phyloP scores from a whole-genome alignment of 148 eudicot species.

The Tetragonia tetragonoides region DNA sequence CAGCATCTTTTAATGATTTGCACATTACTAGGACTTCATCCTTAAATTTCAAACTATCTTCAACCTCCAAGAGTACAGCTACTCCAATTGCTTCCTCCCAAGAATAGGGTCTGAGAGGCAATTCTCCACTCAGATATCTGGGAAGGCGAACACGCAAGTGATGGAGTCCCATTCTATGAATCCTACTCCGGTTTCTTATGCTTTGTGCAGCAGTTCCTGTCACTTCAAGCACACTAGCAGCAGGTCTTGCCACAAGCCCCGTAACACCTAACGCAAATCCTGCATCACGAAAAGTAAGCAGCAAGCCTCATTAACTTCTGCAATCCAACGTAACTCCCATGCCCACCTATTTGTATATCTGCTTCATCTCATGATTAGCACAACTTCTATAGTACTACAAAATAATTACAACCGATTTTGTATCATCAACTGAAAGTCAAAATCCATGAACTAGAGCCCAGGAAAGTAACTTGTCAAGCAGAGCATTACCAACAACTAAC shows the following conservation, averaged over 20 bases:
- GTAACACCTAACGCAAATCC: constrained; percentile 94
- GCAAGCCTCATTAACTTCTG: constrained; percentile 1
- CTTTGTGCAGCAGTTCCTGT: constrained; percentile 97
- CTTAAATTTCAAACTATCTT: constrained; percentile 48
- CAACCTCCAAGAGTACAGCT: constrained; percentile 56
- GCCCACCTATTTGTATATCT: not conserved
- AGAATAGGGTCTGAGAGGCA: constrained; percentile 71
- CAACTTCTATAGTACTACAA: not conserved
- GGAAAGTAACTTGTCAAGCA: not conserved
- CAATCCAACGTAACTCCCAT: not conserved
- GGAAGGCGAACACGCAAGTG: constrained; percentile 82
- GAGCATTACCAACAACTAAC: too few relatives aligned
- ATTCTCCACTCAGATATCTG: constrained; percentile 64
- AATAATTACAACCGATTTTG: not conserved
- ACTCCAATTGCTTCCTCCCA: constrained; percentile 95
- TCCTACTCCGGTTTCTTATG: constrained; percentile 84
- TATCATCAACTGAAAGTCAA: not conserved
- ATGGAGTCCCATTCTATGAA: constrained; percentile 56
- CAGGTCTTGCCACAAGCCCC: constrained; percentile 94
- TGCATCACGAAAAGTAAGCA: constrained; percentile 28
- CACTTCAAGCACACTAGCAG: constrained; percentile 93
- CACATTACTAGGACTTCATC: constrained; percentile 63
- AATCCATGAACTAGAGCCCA: not conserved
- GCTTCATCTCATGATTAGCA: not conserved
- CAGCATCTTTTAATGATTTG: constrained; percentile 62